Base-by-base conservation (phyloP, 305 asterid species). In the Andrographis paniculata region DNA sequence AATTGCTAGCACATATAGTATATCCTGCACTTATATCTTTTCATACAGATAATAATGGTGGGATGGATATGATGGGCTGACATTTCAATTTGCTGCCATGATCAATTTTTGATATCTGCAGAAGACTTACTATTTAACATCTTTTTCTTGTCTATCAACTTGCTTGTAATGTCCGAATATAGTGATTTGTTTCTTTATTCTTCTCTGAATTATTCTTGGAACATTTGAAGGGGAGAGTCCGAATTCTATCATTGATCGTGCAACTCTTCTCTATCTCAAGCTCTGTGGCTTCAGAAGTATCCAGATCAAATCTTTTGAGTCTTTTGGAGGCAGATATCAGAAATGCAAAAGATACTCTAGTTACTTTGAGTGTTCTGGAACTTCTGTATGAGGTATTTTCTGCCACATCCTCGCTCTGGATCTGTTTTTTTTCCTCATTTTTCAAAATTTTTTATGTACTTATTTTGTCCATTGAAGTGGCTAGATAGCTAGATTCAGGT, bases 341-440 rank as follows among this genome's bases (percentile, higher is more conserved):
- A 57, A 80, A 66, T 37, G 37, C 82, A 39, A 59, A 68, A 50
- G 98, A 89, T 39, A 78, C 77, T 52, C 73, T 89, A 41, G 95
- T 73, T 27, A 76, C 79, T 53, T 62, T 82, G 83, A 78, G 80
- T 45, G 93, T 77, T 41, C 72, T 80, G 71, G 95, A 89, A 76
- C 92, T 89, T 71, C 58, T 89, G 45, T 83, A 69, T 18, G 98
- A 89, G 94, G 98, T 89, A 47, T 53, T n/a, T n/a, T n/a, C n/a
- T n/a, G n/a, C n/a, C n/a, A n/a, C n/a, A n/a, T n/a, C n/a, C n/a
- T n/a, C n/a, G 77, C 46, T 35, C 19, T 14, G 30, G 54, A 56
- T 59, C 61, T 58, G 52, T 58, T 36, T 49, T 20, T 46, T 22
- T 44, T 57, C 24, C 40, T 15, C 47, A 4, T 2, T 1, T 33